Percentiles rank a stretch among this genome's conserved stretches.
These are phyloP conservation scores for Phytophthora pseudosyringae DNA, from an alignment of 352 stramenopile species.

Conservation along the genomic window DNA sequence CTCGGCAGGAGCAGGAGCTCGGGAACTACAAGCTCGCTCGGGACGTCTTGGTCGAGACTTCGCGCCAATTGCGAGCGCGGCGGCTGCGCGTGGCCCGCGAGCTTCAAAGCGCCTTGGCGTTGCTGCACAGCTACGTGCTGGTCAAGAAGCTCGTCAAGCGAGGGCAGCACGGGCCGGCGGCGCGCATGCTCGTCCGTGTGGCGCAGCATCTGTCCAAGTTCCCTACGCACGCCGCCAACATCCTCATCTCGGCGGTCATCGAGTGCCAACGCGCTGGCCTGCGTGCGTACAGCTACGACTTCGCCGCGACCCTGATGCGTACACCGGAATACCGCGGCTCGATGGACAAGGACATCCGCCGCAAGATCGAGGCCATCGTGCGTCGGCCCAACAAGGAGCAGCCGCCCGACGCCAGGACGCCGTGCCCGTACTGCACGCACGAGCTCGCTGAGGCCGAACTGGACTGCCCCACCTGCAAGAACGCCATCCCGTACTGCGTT, in stretches of 20 bases:
- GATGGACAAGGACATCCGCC: conserved; percentile 91
- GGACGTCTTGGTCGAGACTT: conserved; percentile 92
- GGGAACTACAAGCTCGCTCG: conserved; percentile 94
- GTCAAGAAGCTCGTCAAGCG: conserved; percentile 94
- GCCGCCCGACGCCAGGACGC: conserved; percentile 61
- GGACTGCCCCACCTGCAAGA: conserved; percentile 92
- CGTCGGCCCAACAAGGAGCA: conserved; percentile 92
- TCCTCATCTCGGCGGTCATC: conserved; percentile 94
- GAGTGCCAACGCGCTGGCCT: conserved; percentile 93
- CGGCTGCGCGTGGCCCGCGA: conserved; percentile 90
- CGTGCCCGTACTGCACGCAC: conserved; percentile 86
- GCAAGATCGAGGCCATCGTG: conserved; percentile 96
- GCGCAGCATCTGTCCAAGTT: conserved; percentile 94
- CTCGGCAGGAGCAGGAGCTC: conserved; percentile 92
- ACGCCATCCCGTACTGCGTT: conserved; percentile 93
- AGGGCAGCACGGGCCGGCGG: conserved; percentile 85
- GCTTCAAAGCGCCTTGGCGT: conserved; percentile 83
- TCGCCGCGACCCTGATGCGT: conserved; percentile 91
- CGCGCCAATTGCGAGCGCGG: conserved; percentile 85
- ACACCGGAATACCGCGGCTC: conserved; percentile 85
- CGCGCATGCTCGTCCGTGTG: conserved; percentile 91
- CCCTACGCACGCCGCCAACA: conserved; percentile 88
- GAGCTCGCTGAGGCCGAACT: conserved; percentile 88
- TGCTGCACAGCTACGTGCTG: conserved; percentile 95
- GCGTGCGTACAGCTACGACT: conserved; percentile 92